Conservation (phyloP, 2,329 filamentous ascomycete species). For the Aspergillus terreus region DNA sequence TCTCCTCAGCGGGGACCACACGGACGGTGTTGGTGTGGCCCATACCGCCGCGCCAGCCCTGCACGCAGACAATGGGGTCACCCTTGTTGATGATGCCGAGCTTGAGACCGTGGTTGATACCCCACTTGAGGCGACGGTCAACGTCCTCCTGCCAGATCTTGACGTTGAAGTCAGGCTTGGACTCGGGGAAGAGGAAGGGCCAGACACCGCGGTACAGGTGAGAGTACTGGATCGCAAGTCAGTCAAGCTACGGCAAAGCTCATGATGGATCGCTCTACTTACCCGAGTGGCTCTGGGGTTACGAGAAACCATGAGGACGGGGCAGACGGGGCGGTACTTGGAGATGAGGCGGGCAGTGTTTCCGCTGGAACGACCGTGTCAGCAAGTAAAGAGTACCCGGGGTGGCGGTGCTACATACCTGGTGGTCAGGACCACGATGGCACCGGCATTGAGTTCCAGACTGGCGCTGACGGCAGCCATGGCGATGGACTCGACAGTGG, state of each 20-base stretch:
- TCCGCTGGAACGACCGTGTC: constrained; percentile 54
- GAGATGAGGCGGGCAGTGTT: constrained; percentile 91
- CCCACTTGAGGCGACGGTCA: constrained; percentile 96
- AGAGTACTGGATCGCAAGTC: constrained; percentile 57
- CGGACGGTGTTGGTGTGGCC: constrained; percentile 65
- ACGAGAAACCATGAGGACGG: constrained; percentile 98
- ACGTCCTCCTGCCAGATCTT: constrained; percentile 99
- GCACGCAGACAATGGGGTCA: constrained; percentile 65
- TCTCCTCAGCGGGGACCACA: constrained; percentile 47
- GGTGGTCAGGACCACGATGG: constrained; percentile 93
- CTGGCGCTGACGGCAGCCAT: constrained; percentile 96
- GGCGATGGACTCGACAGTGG: constrained; percentile 87
- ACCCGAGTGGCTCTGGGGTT: constrained; percentile 74
- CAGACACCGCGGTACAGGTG: constrained; percentile 98
- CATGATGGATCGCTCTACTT: constrained; percentile 26
- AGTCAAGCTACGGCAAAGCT: background rate
- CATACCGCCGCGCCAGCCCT: constrained; percentile 66
- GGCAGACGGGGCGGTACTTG: constrained; percentile 98
- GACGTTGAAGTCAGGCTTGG: constrained; percentile 89
- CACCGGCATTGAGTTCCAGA: constrained; percentile 92
- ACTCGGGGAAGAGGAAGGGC: constrained; percentile 89
- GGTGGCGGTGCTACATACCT: constrained; percentile 49
- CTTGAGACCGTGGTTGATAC: constrained; percentile 79
- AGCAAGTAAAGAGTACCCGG: constrained; percentile 14
- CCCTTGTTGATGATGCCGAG: constrained; percentile 77